Evolutionary conservation across 208 protist species (phyloP).

Genomic region (Trypanosomatidae sp.): DNA sequence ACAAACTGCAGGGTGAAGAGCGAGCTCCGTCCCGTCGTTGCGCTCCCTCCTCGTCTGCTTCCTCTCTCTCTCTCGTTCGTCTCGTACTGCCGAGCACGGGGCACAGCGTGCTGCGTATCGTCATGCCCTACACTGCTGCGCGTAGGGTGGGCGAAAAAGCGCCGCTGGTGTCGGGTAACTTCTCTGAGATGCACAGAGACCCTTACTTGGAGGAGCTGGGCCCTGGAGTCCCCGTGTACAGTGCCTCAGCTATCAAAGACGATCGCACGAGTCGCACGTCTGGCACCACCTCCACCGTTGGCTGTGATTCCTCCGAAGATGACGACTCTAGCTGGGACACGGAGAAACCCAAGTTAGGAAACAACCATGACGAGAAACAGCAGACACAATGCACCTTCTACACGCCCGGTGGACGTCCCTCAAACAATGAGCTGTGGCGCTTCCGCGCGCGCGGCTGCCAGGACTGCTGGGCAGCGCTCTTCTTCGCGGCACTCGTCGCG

Average conservation of each 20-base stretch:
- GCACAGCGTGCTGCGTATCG: not conserved
- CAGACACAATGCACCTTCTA: constrained; percentile 16
- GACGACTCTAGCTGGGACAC: not conserved
- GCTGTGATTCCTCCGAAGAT: constrained; percentile 3
- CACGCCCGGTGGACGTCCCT: constrained; percentile 24
- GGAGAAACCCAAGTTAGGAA: not conserved
- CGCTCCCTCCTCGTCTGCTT: not conserved
- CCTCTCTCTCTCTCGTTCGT: not conserved
- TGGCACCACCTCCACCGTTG: not conserved
- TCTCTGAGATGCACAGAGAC: constrained; percentile 36
- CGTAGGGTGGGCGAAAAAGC: constrained; percentile 1
- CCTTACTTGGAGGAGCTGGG: constrained; percentile 41
- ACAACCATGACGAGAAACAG: not conserved
- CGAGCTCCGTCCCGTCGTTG: not conserved
- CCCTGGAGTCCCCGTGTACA: constrained; percentile 41
- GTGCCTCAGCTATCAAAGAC: constrained; percentile 36
- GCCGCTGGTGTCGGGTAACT: constrained; percentile 8
- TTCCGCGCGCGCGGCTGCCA: constrained; percentile 56
- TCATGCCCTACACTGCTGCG: not conserved
- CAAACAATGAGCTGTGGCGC: constrained; percentile 64
- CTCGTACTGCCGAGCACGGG: not conserved
- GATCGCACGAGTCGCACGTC: constrained; percentile 21
- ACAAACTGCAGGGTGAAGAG: not conserved
- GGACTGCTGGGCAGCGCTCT: constrained; percentile 56
- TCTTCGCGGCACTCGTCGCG: constrained; percentile 36